Conservation (phyloP, 2,329 filamentous ascomycete genomes). For the Metarhizium robertsii region DNA sequence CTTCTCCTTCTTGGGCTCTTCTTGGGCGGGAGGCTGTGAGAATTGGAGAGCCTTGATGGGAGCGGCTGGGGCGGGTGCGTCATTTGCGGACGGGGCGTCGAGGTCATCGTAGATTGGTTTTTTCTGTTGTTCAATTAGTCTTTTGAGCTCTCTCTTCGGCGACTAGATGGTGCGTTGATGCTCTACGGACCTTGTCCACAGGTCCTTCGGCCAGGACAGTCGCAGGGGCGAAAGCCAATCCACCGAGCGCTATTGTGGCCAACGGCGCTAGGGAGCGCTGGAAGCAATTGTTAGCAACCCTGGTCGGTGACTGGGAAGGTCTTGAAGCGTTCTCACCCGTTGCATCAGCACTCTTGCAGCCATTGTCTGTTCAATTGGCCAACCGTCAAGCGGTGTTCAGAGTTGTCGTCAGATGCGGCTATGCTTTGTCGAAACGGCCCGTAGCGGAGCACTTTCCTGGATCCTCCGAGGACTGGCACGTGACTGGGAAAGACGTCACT, state of each 20-base stretch:
- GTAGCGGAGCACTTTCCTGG: slow-evolving; percentile 7
- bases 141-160: background rate
- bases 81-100: slow-evolving; percentile 30
- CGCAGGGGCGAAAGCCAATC: slow-evolving; percentile 37
- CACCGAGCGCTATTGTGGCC: slow-evolving; percentile 40
- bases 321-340: slow-evolving; percentile 32
- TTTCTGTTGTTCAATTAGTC: slow-evolving; percentile 20
- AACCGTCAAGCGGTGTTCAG: slow-evolving; percentile 15
- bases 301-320: slow-evolving; percentile 7
- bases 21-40: slow-evolving; percentile 20
- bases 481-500: slow-evolving; percentile 7
- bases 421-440: slow-evolving; percentile 4
- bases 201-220: slow-evolving; percentile 44
- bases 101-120: slow-evolving; percentile 78
- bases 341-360: slow-evolving; percentile 51
- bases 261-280: slow-evolving; percentile 45
- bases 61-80: slow-evolving; percentile 19
- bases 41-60: slow-evolving; percentile 14
- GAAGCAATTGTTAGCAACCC: slow-evolving; percentile 19
- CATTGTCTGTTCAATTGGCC: slow-evolving; percentile 41
- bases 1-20: slow-evolving; percentile 19
- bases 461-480: slow-evolving; percentile 7
- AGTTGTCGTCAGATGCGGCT: slow-evolving; percentile 10
- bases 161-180: background rate
- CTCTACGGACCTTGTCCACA: slow-evolving; percentile 20